Conservation (phyloP, 2,329 filamentous ascomycete genomes). For the Fusarium sarcochroum region DNA sequence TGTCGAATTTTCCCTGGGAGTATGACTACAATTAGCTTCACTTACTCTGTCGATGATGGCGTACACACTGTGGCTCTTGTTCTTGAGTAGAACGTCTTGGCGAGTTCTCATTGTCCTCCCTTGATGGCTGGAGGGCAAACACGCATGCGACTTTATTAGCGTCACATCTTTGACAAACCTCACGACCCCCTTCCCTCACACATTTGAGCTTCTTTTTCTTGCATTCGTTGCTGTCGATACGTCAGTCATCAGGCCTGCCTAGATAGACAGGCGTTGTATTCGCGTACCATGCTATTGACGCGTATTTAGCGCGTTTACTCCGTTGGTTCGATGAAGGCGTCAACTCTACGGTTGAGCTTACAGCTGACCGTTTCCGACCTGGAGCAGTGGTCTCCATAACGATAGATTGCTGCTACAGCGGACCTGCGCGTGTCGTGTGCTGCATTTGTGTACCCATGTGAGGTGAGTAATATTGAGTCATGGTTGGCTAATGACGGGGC, state of each 20-base stretch:
- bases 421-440: background rate
- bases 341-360: conserved; percentile 2
- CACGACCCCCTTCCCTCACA: conserved; percentile 3
- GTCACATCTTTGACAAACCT: conserved; percentile 7
- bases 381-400: conserved; percentile 2
- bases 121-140: background rate
- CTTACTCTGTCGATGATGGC: fast-evolving
- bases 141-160: conserved; percentile 2
- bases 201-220: conserved; percentile 27
- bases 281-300: conserved; percentile 20
- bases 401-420: too few relatives aligned
- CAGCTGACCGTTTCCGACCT: conserved; percentile 1
- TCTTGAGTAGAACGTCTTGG: background rate
- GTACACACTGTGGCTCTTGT: background rate
- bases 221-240: conserved; percentile 5
- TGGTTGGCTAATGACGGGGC: background rate
- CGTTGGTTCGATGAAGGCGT: background rate
- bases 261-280: background rate
- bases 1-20: background rate
- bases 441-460: background rate
- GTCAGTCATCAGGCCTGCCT: background rate
- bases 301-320: conserved; percentile 26
- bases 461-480: background rate
- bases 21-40: background rate
- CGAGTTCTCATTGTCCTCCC: background rate